A percentile compares a stretch with the other conserved stretches of the same genome.
Evolutionary conservation across 805 yeast genomes (phyloP).

Genomic region (Wickerhamomyces queroliae): DNA sequence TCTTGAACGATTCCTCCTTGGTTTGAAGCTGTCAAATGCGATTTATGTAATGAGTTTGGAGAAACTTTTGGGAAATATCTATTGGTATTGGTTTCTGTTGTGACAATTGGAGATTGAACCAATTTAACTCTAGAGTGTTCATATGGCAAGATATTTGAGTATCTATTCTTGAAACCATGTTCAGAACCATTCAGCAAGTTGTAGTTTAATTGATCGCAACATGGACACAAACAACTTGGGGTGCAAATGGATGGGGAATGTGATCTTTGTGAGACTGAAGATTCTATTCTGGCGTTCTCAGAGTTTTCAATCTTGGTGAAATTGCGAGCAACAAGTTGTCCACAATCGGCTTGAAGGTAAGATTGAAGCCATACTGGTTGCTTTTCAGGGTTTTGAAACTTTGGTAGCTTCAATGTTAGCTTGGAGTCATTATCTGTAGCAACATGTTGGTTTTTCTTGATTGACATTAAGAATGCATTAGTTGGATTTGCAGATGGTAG

Average conservation of each 20-base stretch:
- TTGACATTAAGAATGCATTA: slow-evolving; percentile 15
- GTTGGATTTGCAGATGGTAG: slow-evolving; percentile 21
- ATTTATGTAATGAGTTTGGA: slow-evolving; percentile 1
- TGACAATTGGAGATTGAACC: slow-evolving; percentile 25
- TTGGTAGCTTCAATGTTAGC: slow-evolving; percentile 7
- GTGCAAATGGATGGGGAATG: slow-evolving; percentile 8
- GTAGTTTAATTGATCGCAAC: slow-evolving; percentile 7
- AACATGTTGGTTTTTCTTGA: slow-evolving; percentile 12
- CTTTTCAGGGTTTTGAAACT: slow-evolving; percentile 1
- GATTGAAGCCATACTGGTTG: slow-evolving; percentile 28
- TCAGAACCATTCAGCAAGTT: slow-evolving; percentile 6
- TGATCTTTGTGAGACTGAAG: slow-evolving; percentile 9
- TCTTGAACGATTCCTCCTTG: slow-evolving; percentile 5
- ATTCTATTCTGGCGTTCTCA: slow-evolving; percentile 25
- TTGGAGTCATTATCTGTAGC: slow-evolving; percentile 5
- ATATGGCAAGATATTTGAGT: slow-evolving; percentile 80
- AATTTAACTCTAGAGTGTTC: slow-evolving; percentile 73
- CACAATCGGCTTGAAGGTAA: slow-evolving; percentile 13
- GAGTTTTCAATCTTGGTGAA: slow-evolving; percentile 27
- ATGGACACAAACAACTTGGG: slow-evolving; percentile 8
- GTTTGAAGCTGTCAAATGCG: slow-evolving; percentile 23
- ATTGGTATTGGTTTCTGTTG: slow-evolving; percentile 5
- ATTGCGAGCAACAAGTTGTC: slow-evolving; percentile 20
- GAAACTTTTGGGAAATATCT: slow-evolving; percentile 4
- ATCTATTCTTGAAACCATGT: slow-evolving; percentile 57